These are phyloP conservation scores for Tagetes erecta DNA, from an alignment of 129 eudicot genomes.

Conservation along the genomic window DNA sequence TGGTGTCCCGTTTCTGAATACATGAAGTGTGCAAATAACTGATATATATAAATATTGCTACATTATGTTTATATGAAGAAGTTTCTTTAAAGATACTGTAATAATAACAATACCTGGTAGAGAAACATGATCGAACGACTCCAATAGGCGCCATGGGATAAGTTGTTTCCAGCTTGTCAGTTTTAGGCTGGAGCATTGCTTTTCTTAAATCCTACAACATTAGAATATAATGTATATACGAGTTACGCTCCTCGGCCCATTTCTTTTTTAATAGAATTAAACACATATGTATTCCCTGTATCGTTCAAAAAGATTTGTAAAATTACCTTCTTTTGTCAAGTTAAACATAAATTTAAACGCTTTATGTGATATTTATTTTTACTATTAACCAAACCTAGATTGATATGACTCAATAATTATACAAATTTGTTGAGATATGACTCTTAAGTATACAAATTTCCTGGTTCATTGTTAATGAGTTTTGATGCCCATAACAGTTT, in stretches of 20 bases:
- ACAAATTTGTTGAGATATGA: too few species aligned
- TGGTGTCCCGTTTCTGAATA: slow-evolving; percentile 85
- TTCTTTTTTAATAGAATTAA: not conserved
- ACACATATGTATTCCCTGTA: not conserved
- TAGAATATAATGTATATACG: not conserved
- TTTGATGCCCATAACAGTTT: not conserved
- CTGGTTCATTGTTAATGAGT: too few species aligned
- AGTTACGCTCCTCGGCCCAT: not conserved
- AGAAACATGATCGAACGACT: slow-evolving; percentile 71
- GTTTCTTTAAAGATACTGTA: not conserved
- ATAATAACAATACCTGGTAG: slow-evolving; percentile 64
- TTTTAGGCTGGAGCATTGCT: slow-evolving; percentile 46
- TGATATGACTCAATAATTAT: too few species aligned
- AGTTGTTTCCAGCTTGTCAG: slow-evolving; percentile 41
- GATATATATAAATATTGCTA: not conserved
- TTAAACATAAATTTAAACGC: slow-evolving; percentile 1
- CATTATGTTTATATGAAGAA: not conserved
- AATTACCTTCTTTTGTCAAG: slow-evolving; percentile 1
- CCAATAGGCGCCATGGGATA: slow-evolving; percentile 88
- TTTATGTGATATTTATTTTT: not conserved
- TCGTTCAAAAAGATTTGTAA: not conserved
- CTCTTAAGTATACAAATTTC: too few species aligned
- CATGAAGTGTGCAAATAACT: not conserved
- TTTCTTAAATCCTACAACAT: slow-evolving; percentile 69
- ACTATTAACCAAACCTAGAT: not conserved